Base-by-base conservation (phyloP, 2,329 filamentous ascomycete genomes). In the Alternaria sp. region DNA sequence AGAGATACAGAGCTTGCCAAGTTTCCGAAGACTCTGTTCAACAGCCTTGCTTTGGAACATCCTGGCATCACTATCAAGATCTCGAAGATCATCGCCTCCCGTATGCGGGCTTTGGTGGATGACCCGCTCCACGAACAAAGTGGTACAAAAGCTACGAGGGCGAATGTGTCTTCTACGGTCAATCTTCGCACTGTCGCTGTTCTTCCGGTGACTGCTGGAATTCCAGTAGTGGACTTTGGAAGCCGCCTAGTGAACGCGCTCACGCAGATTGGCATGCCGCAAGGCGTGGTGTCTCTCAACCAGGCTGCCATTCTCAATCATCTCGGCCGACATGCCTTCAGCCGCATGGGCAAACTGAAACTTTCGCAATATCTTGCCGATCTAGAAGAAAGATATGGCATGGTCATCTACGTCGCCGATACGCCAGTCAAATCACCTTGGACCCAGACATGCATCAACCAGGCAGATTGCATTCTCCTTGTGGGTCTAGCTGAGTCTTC, bases 41-140 rank as follows among this genome's bases (percentile, higher is more conserved):
- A 99, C 81, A 99, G 95, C 72, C 85, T 99, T 52, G 95, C 95
- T 0, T 90, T 97, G 73, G 95, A 99, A 72, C 95, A 99, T 72
- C 95, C 95, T 5, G 96, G 93, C 41, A 99, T 99, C 72, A 98
- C 95, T 0, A 98, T 99, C 77, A 97, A 98, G 78, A 96, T 99
- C 28, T 98, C 95, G 1, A 99, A 98, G 77, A 95, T 99, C 67
- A 97, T 99, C 70, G 95, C 95, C 0, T 93, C 93, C 34, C 88
- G 95, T 3, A 98, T 99, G 95, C 85, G 94, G 60, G 86, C 91
- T 40, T 80, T 97, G 37, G 87, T 98, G 21, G 92, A 98, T 68
- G 90, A 93, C 68, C 91, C 92, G 2, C 80, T 91, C 14, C 85
- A 87, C 34, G 84, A 89, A 37, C 83, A 88, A 52, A 83, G 84